Percentiles rank a stretch among this genome's conserved stretches.
Conservation (phyloP, 1,139 yeast species). For the Geotrichum macrosporum region DNA sequence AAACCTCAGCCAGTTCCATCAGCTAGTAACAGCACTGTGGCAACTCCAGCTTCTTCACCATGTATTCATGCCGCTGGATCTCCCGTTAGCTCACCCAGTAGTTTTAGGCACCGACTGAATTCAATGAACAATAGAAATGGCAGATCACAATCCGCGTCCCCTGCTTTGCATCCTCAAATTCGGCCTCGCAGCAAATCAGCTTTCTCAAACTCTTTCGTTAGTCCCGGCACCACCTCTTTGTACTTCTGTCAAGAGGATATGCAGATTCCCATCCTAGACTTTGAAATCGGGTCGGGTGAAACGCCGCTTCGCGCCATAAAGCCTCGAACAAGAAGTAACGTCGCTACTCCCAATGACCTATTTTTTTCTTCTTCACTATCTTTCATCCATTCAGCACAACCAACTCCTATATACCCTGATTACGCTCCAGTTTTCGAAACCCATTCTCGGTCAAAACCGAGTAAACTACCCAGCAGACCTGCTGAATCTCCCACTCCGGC, state of each 20-base stretch:
- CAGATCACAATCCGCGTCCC: conserved; percentile 7
- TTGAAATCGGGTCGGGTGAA: no score
- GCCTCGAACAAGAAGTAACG: conserved; percentile 7
- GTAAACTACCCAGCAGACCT: not conserved
- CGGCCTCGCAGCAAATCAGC: not conserved
- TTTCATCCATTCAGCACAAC: conserved; percentile 2
- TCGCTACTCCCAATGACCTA: conserved; percentile 13
- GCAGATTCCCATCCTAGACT: conserved; percentile 9
- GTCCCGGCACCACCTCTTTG: conserved; percentile 1
- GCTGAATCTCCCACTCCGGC: not conserved
- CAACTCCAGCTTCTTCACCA: not conserved
- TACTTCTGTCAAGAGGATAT: not conserved
- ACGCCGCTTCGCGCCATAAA: no score
- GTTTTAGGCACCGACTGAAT: not conserved
- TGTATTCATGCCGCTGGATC: not conserved
- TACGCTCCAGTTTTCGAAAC: not conserved
- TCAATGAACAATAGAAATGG: not conserved
- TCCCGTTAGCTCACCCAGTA: not conserved
- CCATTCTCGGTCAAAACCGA: not conserved
- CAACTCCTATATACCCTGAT: not conserved
- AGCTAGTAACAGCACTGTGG: not conserved
- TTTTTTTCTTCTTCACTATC: conserved; percentile 9
- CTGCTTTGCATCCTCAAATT: conserved; percentile 2
- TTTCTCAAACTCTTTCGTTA: not conserved
- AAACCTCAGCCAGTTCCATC: not conserved